Conservation (phyloP, 1,139 yeast genomes). For the Hansenula lynferdii region DNA sequence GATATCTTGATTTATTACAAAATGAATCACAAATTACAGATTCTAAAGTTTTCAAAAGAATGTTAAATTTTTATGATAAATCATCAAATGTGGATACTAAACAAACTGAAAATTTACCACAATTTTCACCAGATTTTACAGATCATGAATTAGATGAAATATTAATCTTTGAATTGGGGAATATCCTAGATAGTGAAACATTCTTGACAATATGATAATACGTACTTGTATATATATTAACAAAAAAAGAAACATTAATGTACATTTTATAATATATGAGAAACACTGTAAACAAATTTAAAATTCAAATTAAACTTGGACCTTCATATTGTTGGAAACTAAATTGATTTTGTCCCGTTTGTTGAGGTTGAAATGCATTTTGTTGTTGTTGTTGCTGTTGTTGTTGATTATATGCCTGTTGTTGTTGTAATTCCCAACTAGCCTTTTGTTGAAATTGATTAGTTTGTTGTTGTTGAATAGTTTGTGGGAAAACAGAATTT, state of each 20-base stretch:
- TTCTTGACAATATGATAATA: background rate
- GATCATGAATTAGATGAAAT: background rate
- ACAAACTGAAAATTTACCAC: too few relatives aligned
- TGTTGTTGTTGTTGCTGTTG: slow-evolving; percentile 18
- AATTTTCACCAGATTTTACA: background rate
- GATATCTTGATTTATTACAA: background rate
- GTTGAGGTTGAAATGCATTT: slow-evolving; percentile 10
- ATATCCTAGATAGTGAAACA: background rate
- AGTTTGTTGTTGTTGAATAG: slow-evolving; percentile 33
- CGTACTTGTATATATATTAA: too few relatives aligned
- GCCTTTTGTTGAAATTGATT: slow-evolving; percentile 25
- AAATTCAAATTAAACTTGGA: slow-evolving; percentile 25
- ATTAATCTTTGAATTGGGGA: background rate
- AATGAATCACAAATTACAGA: background rate
- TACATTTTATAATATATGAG: too few relatives aligned
- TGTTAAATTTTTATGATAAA: background rate
- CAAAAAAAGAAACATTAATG: too few relatives aligned
- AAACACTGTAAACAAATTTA: too few relatives aligned
- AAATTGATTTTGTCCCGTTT: slow-evolving; percentile 5
- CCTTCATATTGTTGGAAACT: slow-evolving; percentile 15
- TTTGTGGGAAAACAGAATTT: slow-evolving; percentile 60
- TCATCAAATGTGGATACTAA: background rate
- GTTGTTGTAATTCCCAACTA: slow-evolving; percentile 18
- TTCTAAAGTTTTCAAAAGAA: background rate
- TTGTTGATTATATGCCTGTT: slow-evolving; percentile 9